Percentiles rank a stretch among this genome's conserved stretches.
phyloP scores from a whole-genome alignment of 176 grass and related monocot species.

The Lolium perenne region DNA sequence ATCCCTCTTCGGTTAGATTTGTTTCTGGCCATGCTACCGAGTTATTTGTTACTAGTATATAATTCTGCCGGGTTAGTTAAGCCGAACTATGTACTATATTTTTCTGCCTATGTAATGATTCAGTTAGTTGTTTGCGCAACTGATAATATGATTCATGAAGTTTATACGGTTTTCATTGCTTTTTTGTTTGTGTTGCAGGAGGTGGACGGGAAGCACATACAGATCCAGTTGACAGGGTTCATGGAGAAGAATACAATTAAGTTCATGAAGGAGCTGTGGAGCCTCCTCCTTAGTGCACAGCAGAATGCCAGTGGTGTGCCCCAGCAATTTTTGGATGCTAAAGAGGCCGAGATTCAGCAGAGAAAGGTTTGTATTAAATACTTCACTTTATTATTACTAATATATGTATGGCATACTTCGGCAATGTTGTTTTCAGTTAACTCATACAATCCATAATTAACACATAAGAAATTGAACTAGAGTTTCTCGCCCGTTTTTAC shows the following conservation, averaged over 20 bases:
- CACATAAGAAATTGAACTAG: background rate
- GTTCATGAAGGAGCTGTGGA: conserved; percentile 98
- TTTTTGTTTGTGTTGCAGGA: conserved; percentile 50
- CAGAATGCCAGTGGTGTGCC: conserved; percentile 96
- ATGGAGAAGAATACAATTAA: conserved; percentile 98
- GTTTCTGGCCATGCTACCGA: background rate
- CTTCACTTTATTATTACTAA: background rate
- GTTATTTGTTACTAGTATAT: background rate
- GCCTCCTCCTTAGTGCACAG: conserved; percentile 77
- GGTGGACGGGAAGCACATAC: conserved; percentile 92
- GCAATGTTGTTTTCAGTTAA: conserved; percentile 24
- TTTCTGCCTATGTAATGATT: background rate
- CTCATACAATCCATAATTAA: background rate
- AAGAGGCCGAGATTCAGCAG: conserved; percentile 80
- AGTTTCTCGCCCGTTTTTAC: background rate
- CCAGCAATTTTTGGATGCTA: conserved; percentile 96
- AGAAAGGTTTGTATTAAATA: conserved; percentile 65
- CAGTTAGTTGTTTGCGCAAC: background rate
- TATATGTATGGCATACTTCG: background rate
- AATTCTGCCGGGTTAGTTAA: background rate
- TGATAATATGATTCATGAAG: background rate
- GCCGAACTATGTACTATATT: background rate
- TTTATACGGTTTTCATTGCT: background rate
- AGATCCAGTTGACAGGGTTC: conserved; percentile 95
- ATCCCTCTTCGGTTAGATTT: background rate